phyloP scores from a whole-genome alignment of 257 asterid genomes.

The Jaltomata sinuosa region DNA sequence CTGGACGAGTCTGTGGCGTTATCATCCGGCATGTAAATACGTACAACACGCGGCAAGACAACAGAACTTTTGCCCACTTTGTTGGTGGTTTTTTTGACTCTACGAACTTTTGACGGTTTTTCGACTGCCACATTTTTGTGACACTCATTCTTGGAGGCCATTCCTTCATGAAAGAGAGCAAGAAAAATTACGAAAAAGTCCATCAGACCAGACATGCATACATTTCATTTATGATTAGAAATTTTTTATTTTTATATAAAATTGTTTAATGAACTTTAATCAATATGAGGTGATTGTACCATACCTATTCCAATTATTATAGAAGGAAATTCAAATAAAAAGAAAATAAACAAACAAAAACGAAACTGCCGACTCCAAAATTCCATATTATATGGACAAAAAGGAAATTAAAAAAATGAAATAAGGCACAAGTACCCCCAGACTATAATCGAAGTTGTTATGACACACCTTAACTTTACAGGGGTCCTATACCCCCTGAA shows the following conservation, averaged over 20 bases:
- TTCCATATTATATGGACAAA: too few relatives aligned
- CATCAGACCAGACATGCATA: background rate
- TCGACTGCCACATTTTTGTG: background rate
- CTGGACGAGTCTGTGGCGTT: background rate
- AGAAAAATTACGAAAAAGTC: background rate
- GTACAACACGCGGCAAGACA: background rate
- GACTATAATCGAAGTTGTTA: too few relatives aligned
- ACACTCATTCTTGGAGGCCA: background rate
- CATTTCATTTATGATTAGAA: background rate
- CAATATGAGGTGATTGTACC: background rate
- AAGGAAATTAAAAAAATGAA: too few relatives aligned
- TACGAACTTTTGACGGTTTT: background rate
- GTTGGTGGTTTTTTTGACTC: background rate
- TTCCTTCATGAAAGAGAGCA: background rate
- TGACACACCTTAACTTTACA: too few relatives aligned
- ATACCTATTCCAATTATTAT: background rate
- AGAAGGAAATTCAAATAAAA: background rate
- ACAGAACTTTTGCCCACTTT: background rate
- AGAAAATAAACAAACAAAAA: background rate
- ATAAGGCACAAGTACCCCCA: too few relatives aligned
- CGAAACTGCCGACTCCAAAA: too few relatives aligned
- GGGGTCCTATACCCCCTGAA: too few relatives aligned
- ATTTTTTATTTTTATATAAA: too few relatives aligned
- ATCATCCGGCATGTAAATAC: background rate
- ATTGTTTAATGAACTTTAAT: background rate